These are phyloP conservation scores for Venturia nashicola DNA, from an alignment of 2,329 filamentous ascomycete species.

Conservation along the genomic window DNA sequence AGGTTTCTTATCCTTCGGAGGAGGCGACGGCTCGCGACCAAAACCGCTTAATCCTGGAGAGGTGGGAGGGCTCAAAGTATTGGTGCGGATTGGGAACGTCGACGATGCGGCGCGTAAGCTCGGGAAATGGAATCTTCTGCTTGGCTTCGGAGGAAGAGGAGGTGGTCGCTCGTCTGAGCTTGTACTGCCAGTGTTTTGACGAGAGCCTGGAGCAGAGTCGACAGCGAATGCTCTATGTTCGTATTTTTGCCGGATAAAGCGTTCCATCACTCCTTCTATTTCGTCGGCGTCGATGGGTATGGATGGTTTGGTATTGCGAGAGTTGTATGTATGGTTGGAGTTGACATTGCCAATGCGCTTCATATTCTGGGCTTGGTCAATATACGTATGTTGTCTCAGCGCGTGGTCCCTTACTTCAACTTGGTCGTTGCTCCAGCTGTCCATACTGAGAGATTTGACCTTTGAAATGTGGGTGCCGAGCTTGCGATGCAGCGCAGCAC, in stretches of 20 bases:
- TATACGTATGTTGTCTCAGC: conserved; percentile 12
- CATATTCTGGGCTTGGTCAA: conserved; percentile 58
- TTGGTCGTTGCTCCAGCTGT: conserved; percentile 91
- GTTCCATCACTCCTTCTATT: conserved; percentile 86
- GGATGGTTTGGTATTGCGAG: conserved; percentile 67
- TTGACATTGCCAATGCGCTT: conserved; percentile 75
- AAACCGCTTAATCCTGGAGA: conserved; percentile 21
- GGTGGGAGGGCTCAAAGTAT: conserved; percentile 38
- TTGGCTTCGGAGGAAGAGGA: conserved; percentile 47
- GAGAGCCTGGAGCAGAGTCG: conserved; percentile 27
- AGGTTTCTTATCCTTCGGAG: conserved; percentile 18
- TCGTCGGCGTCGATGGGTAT: conserved; percentile 87
- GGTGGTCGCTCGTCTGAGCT: conserved; percentile 44
- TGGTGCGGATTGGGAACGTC: conserved; percentile 48
- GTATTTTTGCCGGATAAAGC: conserved; percentile 92
- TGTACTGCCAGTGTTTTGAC: conserved; percentile 45
- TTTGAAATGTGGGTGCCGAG: conserved; percentile 96
- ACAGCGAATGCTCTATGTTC: conserved; percentile 46
- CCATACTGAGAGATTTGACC: conserved; percentile 97
- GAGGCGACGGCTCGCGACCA: conserved; percentile 22
- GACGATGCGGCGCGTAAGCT: conserved; percentile 58
- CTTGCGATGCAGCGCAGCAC: conserved; percentile 88
- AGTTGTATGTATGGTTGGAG: conserved; percentile 85
- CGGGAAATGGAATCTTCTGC: conserved; percentile 46
- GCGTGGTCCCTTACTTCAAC: conserved; percentile 61